Evolutionary conservation across 2,329 filamentous ascomycete genomes (phyloP), one percentile per base, ranked within the genome.

Genomic region (Aspergillus clavatus): DNA sequence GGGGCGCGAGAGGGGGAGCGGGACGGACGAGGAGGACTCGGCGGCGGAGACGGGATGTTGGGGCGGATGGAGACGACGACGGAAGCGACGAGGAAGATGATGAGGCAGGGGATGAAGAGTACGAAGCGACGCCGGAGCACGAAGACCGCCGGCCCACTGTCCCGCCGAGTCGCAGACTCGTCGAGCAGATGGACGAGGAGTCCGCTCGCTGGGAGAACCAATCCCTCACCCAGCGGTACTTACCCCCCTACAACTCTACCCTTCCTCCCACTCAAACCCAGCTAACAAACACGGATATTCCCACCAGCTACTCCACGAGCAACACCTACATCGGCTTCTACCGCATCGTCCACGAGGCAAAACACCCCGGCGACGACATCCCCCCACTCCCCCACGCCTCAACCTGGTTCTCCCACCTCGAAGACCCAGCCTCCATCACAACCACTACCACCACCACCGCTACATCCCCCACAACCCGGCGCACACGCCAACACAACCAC

Each of bases 241-340:
- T 41, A 21, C 51, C 45, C 1, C 59, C 58, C 0, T 18, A 7
- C 12, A 18, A 8, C 3, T 10, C 7, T 12, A 14, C n/a, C n/a
- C n/a, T n/a, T n/a, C n/a, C n/a, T n/a, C n/a, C n/a, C n/a, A n/a
- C n/a, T n/a, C n/a, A n/a, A n/a, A n/a, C n/a, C n/a, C n/a, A n/a
- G n/a, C n/a, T n/a, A 24, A 16, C 3, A 7, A 39, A 27, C 14
- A 35, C 16, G 16, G 41, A 43, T 18, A 44, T 36, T 38, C 24
- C 23, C 29, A 47, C 27, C 40, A 68, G 65, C 52, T 87, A 86
- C 59, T 72, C 78, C 4, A 67, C 71, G 7, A 73, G 84, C 57
- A 80, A 83, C 53, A 69, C 74, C 41, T 86, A 86, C 63, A 69
- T 73, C 38, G 71, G 72, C 18, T 86, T 84, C 71, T 80, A 81